Evolutionary conservation across 805 yeast species (phyloP), one percentile per base, ranked within the genome.

Genomic region (Kazachstania africana): DNA sequence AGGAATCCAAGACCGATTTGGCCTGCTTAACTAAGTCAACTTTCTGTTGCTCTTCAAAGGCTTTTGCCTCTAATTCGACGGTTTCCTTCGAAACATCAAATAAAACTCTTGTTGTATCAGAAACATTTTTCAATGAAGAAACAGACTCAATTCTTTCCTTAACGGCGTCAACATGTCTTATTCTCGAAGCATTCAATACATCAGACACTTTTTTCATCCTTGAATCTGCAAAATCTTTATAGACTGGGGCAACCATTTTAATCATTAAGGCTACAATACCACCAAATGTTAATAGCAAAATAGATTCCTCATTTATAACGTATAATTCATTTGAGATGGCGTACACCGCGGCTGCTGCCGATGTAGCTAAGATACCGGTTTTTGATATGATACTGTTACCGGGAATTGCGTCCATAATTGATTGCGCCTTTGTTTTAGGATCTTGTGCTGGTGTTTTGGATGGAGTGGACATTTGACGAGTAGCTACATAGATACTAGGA

Each of bases 51-150:
- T 83, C 74, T 67, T 82, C 94, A 55, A 87, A 91, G 35, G 88
- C 75, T 65, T 84, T 74, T 43, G 95, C 93, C 73, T 91, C 98
- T 55, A 87, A 72, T 66, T 80, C 73, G 47, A 93, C 95, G 42
- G 98, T 88, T 68, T 91, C 95, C 70, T 84, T 87, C 40, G 98
- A 88, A 37, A 88, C 74, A 53, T 83, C 91, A 53, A 91, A 91
- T 55, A 91, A 73, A 51, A 79, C 78, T 67, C 84, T 77, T 60
- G 98, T 91, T 55, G 88, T 80, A 44, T 76, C 65, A 43, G 84
- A 93, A 58, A 91, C 95, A 53, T 84, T 91, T 67, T 82, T 80
- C 61, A 91, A 75, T 65, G 80, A 79, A 45, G 83, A 66, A 36
- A 91, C 97, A 45, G 82, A 72, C 38, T 69, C 78, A 51, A 91